Conservation (phyloP, 805 yeast species). For the Wickerhamiella alocasiicola region DNA sequence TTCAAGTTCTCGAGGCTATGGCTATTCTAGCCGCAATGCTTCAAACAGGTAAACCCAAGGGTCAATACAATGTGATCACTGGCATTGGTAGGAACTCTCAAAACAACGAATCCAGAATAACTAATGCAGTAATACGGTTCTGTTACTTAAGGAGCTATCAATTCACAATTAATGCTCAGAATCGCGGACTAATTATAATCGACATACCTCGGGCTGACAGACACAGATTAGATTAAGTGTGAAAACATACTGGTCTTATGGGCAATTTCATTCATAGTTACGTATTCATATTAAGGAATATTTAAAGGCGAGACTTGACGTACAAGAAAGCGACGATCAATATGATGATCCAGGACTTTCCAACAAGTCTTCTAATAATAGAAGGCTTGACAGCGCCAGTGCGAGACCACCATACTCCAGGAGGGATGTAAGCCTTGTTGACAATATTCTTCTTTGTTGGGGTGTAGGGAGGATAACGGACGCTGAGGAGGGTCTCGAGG, state of each 20-base stretch:
- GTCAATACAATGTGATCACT: not conserved
- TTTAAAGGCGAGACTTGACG: constrained; percentile 1
- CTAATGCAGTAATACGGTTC: not conserved
- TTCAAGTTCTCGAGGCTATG: constrained; percentile 3
- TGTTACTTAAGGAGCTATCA: not conserved
- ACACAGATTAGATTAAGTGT: not conserved
- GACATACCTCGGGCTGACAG: not conserved
- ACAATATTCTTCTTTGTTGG: constrained; percentile 25
- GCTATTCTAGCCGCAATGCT: constrained; percentile 1
- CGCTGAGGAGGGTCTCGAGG: constrained; percentile 45
- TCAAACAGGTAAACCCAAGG: not conserved
- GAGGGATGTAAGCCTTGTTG: constrained; percentile 22
- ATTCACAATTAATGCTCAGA: not conserved
- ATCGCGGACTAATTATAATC: not conserved
- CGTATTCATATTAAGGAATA: not conserved
- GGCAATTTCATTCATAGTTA: not conserved
- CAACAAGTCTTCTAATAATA: constrained; percentile 15
- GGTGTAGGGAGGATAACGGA: constrained; percentile 55
- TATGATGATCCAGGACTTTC: constrained; percentile 13
- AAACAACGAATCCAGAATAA: not conserved
- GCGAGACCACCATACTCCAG: constrained; percentile 30
- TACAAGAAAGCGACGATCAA: constrained; percentile 10
- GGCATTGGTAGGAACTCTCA: constrained; percentile 1
- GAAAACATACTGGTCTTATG: not conserved
- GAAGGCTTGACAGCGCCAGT: constrained; percentile 26